Conservation (phyloP, 169 alveolate genomes). For the Eimeria necatrix region DNA sequence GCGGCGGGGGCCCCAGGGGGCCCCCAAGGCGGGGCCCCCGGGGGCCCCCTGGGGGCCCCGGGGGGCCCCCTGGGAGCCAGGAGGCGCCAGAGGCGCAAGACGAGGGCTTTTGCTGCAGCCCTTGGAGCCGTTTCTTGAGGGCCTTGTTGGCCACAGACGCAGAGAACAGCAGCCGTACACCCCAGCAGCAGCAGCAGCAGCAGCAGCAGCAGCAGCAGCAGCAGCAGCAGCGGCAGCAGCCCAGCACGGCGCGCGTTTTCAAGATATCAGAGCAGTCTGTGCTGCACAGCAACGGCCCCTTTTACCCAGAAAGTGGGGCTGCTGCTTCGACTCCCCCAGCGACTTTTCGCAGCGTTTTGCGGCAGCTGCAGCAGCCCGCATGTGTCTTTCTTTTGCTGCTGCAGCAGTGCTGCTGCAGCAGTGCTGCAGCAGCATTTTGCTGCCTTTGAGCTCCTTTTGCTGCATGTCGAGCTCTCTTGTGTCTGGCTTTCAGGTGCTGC, state of each 20-base stretch:
- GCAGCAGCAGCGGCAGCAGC: neutral
- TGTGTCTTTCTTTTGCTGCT: neutral
- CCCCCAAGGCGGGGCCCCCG: no score
- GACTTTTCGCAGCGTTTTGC: no score
- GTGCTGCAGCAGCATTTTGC: neutral
- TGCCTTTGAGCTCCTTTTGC: neutral
- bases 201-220: no score
- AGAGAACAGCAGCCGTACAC: constrained; percentile 25
- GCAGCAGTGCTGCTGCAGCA: neutral
- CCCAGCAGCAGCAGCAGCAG: neutral
- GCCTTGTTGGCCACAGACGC: constrained; percentile 23
- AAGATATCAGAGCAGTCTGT: constrained; percentile 65
- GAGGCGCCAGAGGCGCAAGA: neutral
- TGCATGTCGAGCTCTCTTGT: no score
- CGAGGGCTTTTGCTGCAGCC: constrained; percentile 37
- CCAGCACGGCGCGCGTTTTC: constrained; percentile 70
- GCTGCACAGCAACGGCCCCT: constrained; percentile 75
- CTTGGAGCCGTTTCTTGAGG: constrained; percentile 56
- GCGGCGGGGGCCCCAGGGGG: no score
- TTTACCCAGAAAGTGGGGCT: constrained; percentile 50
- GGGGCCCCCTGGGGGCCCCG: no score
- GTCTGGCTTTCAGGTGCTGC: no score
- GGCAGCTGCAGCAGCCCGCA: no score
- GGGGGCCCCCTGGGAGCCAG: no score
- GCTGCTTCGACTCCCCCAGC: neutral